Conservation (phyloP, 177 flowering plant species). For the Tripterygium wilfordii region DNA sequence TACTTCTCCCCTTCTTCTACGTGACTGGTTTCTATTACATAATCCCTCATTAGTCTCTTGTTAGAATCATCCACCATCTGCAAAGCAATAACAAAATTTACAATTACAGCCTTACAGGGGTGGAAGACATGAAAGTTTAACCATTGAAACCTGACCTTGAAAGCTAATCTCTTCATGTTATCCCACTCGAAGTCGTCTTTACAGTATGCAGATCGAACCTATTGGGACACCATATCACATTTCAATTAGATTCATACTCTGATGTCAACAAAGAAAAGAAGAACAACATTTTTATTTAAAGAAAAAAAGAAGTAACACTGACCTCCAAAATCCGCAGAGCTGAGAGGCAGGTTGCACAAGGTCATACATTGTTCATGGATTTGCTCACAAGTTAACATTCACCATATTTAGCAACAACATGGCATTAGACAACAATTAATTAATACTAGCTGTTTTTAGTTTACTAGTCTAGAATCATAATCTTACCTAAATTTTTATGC, state of each 20-base stretch:
- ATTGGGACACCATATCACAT: no score
- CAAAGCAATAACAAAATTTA: slow-evolving; percentile 2
- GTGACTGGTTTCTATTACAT: slow-evolving; percentile 64
- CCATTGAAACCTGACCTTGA: slow-evolving; percentile 35
- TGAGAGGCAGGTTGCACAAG: slow-evolving; percentile 14
- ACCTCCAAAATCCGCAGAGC: slow-evolving; percentile 88
- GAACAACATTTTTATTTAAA: background rate
- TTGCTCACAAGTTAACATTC: no score
- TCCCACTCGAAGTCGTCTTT: slow-evolving; percentile 94
- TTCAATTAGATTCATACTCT: no score
- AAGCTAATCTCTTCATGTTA: slow-evolving; percentile 65
- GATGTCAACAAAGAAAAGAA: background rate
- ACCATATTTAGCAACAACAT: no score
- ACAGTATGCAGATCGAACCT: slow-evolving; percentile 90
- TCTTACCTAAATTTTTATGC: slow-evolving; percentile 66
- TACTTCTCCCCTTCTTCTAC: slow-evolving; percentile 34
- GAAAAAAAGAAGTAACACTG: slow-evolving; percentile 3
- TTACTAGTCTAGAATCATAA: no score
- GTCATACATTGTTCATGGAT: background rate
- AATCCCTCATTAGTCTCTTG: slow-evolving; percentile 79
- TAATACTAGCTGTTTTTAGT: no score
- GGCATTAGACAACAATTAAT: no score
- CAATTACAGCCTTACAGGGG: background rate
- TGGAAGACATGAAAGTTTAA: background rate
- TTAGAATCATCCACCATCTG: slow-evolving; percentile 78